Evolutionary conservation across 1,284 basidiomycete genomes (phyloP), one percentile per base, ranked within the genome.

Genomic region (Phenoliferia sp.): DNA sequence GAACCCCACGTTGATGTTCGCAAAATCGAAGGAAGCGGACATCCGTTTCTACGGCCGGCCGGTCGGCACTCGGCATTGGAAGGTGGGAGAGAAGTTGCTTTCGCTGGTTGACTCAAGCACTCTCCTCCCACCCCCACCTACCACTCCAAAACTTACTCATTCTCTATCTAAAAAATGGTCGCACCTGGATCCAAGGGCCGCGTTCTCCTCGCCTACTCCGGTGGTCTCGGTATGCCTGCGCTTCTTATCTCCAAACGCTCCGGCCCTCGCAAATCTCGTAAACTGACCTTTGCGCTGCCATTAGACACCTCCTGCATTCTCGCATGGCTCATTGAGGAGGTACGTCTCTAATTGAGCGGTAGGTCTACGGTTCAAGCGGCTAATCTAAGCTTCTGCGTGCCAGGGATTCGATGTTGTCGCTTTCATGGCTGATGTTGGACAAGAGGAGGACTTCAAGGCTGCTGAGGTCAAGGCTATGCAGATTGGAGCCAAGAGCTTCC

Each of bases 341-440:
- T 56, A 31, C 54, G 54, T 31, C 29, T n/a, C 54, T 31, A 3
- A 3, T 31, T n/a, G 54, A 29, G 9, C 29, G n/a, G 54, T 56
- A 10, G 10, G 22, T 17, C n/a, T 17, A 15, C 15, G 9, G n/a
- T 26, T 9, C 22, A 54, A 9, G 52, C 15, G 12, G 39, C 39
- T 44, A 12, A 44, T 22, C 39, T 44, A 12, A 12, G 39, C 39
- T 12, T 22, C 39, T 44, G 12, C 12, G 12, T 12, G 22, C 9
- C 48, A 52, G 48, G 82, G 92, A 98, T 78, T 12, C 57, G 57
- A 35, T 12, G 95, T 98, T 72, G 88, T 91, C 75, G 93, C 94
- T 52, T 99, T 95, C 86, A 96, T 99, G 94, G 94, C 94, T 61
- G 93, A 98, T 82, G 93, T 98, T 73, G 95, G 95, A 34, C 95